These are phyloP conservation scores for Acacia pycnantha DNA, from an alignment of 331 rosid species.

Conservation along the genomic window DNA sequence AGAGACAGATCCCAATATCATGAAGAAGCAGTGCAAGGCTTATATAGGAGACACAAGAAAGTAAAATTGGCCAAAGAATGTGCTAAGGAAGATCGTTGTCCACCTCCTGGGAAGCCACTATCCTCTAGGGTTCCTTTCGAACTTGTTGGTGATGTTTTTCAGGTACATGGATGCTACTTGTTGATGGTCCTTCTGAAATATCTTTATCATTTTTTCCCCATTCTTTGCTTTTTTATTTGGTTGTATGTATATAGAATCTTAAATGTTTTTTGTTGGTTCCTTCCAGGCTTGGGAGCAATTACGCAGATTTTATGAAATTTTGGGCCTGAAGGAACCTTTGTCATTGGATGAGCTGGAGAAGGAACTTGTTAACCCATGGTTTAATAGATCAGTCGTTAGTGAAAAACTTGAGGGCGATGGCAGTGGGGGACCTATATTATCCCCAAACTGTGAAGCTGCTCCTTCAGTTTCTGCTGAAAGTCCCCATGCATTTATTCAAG, in stretches of 20 bases:
- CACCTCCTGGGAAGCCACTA: slow-evolving; percentile 84
- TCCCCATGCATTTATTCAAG: slow-evolving; percentile 69
- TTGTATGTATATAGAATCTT: slow-evolving; percentile 22
- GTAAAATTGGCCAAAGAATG: slow-evolving; percentile 42
- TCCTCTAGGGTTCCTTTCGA: slow-evolving; percentile 69
- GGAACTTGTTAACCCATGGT: slow-evolving; percentile 90
- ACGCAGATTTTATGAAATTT: slow-evolving; percentile 64
- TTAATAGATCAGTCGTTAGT: slow-evolving; percentile 46
- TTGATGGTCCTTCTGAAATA: slow-evolving; percentile 14
- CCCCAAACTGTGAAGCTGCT: slow-evolving; percentile 43
- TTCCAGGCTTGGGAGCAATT: slow-evolving; percentile 82
- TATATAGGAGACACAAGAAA: slow-evolving; percentile 58
- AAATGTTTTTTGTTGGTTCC: slow-evolving; percentile 16
- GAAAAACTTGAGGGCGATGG: slow-evolving; percentile 50
- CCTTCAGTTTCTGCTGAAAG: slow-evolving; percentile 41
- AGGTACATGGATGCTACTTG: slow-evolving; percentile 54
- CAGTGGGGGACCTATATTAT: slow-evolving; percentile 35
- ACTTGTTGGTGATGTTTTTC: slow-evolving; percentile 80
- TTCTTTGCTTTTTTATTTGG: slow-evolving; percentile 25
- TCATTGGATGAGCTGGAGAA: slow-evolving; percentile 77
- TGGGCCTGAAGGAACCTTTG: slow-evolving; percentile 67
- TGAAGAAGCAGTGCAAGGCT: slow-evolving; percentile 50
- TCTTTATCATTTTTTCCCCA: slow-evolving; percentile 1
- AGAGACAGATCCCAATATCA: slow-evolving; percentile 52
- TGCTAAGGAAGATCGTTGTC: slow-evolving; percentile 43